phyloP scores from a whole-genome alignment of 2,329 filamentous ascomycete genomes.

The Raffaelea arxii region DNA sequence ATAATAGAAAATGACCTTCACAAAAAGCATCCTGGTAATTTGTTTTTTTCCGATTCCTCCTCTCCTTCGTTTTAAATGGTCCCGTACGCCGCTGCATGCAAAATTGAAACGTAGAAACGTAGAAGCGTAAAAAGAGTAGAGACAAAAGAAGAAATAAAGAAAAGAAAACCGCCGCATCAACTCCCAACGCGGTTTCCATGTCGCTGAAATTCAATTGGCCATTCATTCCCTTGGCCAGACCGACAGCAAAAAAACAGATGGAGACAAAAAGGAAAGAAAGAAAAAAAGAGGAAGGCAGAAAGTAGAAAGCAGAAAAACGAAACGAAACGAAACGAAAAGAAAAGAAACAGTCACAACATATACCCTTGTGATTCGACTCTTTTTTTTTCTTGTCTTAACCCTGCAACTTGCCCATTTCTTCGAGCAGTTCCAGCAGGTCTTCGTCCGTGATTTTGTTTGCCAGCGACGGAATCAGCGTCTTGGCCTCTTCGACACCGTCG shows the following conservation, averaged over 20 bases:
- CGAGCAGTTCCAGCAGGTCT: constrained; percentile 75
- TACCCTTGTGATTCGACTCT: no score
- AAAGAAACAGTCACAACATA: no score
- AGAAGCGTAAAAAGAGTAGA: not conserved
- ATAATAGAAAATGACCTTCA: not conserved
- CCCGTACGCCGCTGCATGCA: constrained; percentile 5
- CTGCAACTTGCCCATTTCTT: constrained; percentile 79
- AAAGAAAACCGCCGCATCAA: not conserved
- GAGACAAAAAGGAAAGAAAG: not conserved
- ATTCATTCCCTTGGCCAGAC: no score
- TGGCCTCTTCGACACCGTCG: constrained; percentile 88
- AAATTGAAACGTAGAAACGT: not conserved
- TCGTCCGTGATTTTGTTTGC: constrained; percentile 85
- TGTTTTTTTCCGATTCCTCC: not conserved
- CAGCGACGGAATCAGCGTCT: constrained; percentile 85
- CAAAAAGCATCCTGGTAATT: constrained; percentile 1
- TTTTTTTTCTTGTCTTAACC: constrained; percentile 16
- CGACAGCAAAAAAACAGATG: no score
- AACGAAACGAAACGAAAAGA: not conserved
- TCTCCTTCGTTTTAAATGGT: constrained; percentile 3
- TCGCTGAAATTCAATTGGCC: no score
- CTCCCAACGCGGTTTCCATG: no score
- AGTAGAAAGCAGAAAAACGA: not conserved
- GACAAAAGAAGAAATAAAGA: not conserved
- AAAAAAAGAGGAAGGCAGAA: not conserved